phyloP scores from a whole-genome alignment of 2,329 filamentous ascomycete species.

The Chrysosporium queenslandicum region DNA sequence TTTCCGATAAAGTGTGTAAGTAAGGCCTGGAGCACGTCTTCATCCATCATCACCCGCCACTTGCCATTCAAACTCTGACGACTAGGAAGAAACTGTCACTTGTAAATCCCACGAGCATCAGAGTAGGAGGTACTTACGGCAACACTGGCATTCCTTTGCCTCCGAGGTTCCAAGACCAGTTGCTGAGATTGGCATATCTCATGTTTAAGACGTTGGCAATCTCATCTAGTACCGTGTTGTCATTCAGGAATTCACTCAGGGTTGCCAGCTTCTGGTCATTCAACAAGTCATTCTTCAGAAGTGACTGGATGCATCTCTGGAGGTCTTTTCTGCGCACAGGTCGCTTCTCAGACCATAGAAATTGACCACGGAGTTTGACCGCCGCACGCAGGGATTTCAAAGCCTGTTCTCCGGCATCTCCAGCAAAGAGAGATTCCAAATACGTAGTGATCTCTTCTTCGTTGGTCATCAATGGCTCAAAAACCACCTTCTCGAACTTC shows the following conservation, averaged over 20 bases:
- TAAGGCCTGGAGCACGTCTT: slow-evolving; percentile 40
- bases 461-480: slow-evolving; percentile 29
- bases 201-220: slow-evolving; percentile 39
- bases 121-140: slow-evolving; percentile 20
- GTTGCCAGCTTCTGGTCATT: slow-evolving; percentile 37
- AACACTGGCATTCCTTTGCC: slow-evolving; percentile 35
- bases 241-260: slow-evolving; percentile 33
- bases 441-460: slow-evolving; percentile 26
- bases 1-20: slow-evolving; percentile 39
- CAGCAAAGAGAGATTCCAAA: slow-evolving; percentile 26
- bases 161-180: slow-evolving; percentile 38
- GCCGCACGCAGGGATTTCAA: slow-evolving; percentile 23
- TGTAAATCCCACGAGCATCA: background rate
- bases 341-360: slow-evolving; percentile 19
- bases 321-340: slow-evolving; percentile 29
- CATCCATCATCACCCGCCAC: slow-evolving; percentile 40
- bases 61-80: slow-evolving; percentile 38
- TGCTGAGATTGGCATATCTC: slow-evolving; percentile 33
- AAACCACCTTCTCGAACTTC: slow-evolving; percentile 34
- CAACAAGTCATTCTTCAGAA: slow-evolving; percentile 35
- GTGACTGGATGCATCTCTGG: slow-evolving; percentile 30
- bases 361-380: slow-evolving; percentile 16
- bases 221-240: slow-evolving; percentile 33
- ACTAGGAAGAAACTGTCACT: slow-evolving; percentile 2
- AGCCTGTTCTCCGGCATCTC: slow-evolving; percentile 21